Conservation (phyloP, 2,329 filamentous ascomycete species). For the Neurospora sp. region DNA sequence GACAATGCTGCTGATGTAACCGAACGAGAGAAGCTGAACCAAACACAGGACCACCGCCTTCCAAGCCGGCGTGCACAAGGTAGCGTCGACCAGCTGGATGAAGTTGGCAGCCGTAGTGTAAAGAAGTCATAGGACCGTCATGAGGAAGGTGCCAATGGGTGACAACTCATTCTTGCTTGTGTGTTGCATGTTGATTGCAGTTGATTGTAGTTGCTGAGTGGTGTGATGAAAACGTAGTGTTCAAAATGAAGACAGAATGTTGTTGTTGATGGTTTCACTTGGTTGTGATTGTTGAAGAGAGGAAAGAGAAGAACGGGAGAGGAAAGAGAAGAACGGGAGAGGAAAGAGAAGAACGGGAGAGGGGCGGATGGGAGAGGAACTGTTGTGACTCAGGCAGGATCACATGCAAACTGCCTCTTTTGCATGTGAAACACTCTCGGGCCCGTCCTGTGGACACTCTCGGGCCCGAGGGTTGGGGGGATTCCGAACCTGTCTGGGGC, state of each 20-base stretch:
- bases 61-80: background rate
- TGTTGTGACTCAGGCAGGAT: background rate
- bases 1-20: background rate
- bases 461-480: background rate
- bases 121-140: background rate
- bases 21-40: background rate
- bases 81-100: background rate
- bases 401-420: background rate
- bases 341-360: background rate
- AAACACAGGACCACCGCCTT: background rate
- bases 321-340: background rate
- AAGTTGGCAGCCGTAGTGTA: background rate
- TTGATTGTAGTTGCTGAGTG: background rate
- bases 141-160: background rate
- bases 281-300: background rate
- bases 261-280: background rate
- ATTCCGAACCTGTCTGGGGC: background rate
- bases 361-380: background rate
- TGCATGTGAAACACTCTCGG: too few relatives aligned
- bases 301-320: too few relatives aligned
- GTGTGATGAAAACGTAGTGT: background rate
- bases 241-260: too few relatives aligned
- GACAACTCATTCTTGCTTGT: background rate
- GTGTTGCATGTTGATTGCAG: background rate
- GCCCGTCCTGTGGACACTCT: background rate